Evolutionary conservation across 257 asterid species (phyloP), one percentile per base, ranked within the genome.

Genomic region (Datura wrightii): DNA sequence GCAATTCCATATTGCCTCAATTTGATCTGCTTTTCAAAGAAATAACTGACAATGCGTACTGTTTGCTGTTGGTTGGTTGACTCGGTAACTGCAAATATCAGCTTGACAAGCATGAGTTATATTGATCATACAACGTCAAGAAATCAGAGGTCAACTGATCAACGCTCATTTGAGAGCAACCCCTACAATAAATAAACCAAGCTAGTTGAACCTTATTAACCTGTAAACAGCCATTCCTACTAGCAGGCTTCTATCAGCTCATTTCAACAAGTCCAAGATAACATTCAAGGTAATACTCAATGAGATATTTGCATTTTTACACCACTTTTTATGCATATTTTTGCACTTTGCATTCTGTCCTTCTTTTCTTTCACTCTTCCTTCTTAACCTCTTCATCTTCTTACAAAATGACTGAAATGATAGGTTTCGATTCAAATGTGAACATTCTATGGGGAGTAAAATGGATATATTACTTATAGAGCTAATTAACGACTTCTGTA

Each of bases 311-410:
- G 44, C 81, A 48, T 76, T 50, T 31, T 76, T 60, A 50, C 44
- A 1, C 60, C 62, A 24, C 74, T 8, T 50, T 71, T 5, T 13
- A 74, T 48, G 81, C 44, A 31, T 74, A 48, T 24, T 74, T 71
- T 76, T 52, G 19, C 42, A 14, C 19, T 24, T 48, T 5, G 31
- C 16, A 50, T 76, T 44, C 44, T 15, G 60, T 50, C 62, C 42
- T 72, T 72, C 9, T 36, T 8, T 9, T 31, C 71, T 72, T 19
- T 4, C 60, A 24, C 11, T 24, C 50, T 50, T 76, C 44, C 60
- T 48, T 11, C 44, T 53, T 15, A 48, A 74, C 19, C 8, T 74
- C 19, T 48, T 74, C 80, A 74, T 74, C 81, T 74, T 48, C 60
- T 76, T 76, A 76, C 24, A 50, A 50, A 13, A 76, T 50, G 24